A percentile compares a stretch with the other conserved stretches of the same genome.
Conservation (phyloP, 495 filamentous ascomycete species). For the Umbilicaria muhlenbergii region DNA sequence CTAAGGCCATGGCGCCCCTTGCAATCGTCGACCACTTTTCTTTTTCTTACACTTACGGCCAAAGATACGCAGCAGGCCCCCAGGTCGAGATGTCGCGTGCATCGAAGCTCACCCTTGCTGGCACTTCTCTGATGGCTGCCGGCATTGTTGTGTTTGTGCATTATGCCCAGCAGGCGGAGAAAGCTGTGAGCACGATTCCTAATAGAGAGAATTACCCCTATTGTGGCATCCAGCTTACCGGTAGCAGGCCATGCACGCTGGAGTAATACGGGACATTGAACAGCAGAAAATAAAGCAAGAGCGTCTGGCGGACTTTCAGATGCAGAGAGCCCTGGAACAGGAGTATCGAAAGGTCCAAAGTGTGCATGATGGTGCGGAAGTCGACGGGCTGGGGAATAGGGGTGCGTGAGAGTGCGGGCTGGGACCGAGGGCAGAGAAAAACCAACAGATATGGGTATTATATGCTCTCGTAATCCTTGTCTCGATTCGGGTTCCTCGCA, state of each 20-base stretch:
- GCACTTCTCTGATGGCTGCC: conserved; percentile 59
- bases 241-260: conserved; percentile 80
- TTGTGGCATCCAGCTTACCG: not conserved
- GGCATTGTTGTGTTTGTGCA: conserved; percentile 78
- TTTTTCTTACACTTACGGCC: not conserved
- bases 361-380: conserved; percentile 25
- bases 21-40: not conserved
- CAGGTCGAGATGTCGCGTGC: conserved; percentile 59
- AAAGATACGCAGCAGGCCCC: not conserved
- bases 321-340: conserved; percentile 71
- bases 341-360: conserved; percentile 81
- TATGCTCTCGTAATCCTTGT: too few relatives aligned
- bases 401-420: too few relatives aligned
- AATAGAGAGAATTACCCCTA: not conserved
- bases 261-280: conserved; percentile 88
- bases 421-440: too few relatives aligned
- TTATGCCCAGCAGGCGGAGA: conserved; percentile 71
- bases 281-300: conserved; percentile 80
- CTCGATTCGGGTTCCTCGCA: too few relatives aligned
- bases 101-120: conserved; percentile 69
- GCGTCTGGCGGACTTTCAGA: conserved; percentile 82
- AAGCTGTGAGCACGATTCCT: conserved; percentile 42
- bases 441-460: too few relatives aligned
- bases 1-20: not conserved
- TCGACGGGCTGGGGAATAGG: too few relatives aligned